Evolutionary conservation across 2,329 filamentous ascomycete genomes (phyloP), one percentile per base, ranked within the genome.

Genomic region (Fusarium kyushuense): DNA sequence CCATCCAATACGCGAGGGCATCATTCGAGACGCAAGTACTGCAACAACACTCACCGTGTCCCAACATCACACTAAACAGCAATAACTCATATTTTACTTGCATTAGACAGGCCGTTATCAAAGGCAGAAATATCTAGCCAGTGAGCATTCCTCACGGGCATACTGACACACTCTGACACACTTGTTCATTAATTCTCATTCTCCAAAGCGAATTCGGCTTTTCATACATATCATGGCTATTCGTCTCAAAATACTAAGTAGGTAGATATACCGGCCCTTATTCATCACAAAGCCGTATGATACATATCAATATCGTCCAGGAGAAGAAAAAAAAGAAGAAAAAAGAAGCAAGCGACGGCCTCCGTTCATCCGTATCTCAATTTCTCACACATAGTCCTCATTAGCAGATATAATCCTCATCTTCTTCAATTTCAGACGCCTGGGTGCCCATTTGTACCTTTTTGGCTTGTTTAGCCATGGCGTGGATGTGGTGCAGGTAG

Each of bases 381-480:
- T 19, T 14, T 42, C 27, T 41, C 33, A 54, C 29, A 41, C 23
- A 17, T 10, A 16, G 11, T 16, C 23, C 25, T 19, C 9, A 12
- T 4, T 27, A 7, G 25, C 23, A 27, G 8, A 42, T 9, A 36
- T 40, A 47, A 30, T 61, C 36, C n/a, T 56, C 42, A 4, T 65
- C 47, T 9, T 59, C 29, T 10, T 33, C 54, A 2, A 45, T 25
- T 13, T 52, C 61, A 7, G 27, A 42, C 7, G 45, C 14, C 32
- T 27, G 35, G 11, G 36, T 27, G 6, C 33, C 25, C 52, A 67
- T 67, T 25, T n/a, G 38, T 19, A 58, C 35, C 21, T 53, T 66
- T 21, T 38, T n/a, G 16, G 63, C 64, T 13, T 67, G 64, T 3
- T 23, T 33, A 14, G 33, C 17, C 43, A 67, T 25, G 19, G 47